phyloP scores from a whole-genome alignment of 805 yeast species.

The Lachancea thermotolerans region DNA sequence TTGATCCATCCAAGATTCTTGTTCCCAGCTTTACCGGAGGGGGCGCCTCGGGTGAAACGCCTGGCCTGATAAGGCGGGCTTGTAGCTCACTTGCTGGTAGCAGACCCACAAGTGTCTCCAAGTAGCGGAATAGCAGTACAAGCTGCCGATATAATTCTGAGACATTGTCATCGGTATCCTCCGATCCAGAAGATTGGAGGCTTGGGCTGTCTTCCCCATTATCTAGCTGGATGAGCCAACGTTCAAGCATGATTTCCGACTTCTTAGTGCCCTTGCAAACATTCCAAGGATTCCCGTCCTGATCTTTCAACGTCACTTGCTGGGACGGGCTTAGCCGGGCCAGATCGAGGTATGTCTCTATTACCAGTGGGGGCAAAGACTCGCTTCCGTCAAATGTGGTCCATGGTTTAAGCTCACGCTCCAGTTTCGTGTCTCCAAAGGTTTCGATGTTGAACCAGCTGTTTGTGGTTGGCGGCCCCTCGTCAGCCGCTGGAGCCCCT shows the following conservation, averaged over 20 bases:
- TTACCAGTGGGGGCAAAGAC: constrained; percentile 69
- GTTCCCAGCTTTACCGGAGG: constrained; percentile 45
- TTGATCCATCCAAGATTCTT: constrained; percentile 66
- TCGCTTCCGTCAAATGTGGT: constrained; percentile 44
- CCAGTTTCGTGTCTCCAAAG: constrained; percentile 5
- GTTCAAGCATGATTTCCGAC: constrained; percentile 82
- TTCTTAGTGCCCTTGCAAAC: constrained; percentile 58
- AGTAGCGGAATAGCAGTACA: constrained; percentile 62
- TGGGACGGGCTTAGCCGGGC: constrained; percentile 50
- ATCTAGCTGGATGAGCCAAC: constrained; percentile 88
- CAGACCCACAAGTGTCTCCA: constrained; percentile 58
- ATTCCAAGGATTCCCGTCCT: constrained; percentile 45
- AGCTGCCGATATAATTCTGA: constrained; percentile 61
- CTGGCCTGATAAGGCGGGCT: constrained; percentile 36
- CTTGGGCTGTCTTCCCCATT: constrained; percentile 11
- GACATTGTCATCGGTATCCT: constrained; percentile 6
- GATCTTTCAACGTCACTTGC: constrained; percentile 52
- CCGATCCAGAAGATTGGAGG: neutral
- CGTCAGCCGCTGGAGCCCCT: constrained; percentile 17
- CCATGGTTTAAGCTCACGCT: constrained; percentile 47
- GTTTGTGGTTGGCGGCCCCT: constrained; percentile 16
- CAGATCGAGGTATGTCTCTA: constrained; percentile 76
- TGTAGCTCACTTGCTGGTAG: constrained; percentile 66
- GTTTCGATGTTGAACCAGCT: constrained; percentile 13
- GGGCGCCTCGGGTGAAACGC: constrained; percentile 27